Percentiles rank a stretch among this genome's conserved stretches.
phyloP scores from a whole-genome alignment of 768 basidiomycete genomes.

The Naganishia antarctica region DNA sequence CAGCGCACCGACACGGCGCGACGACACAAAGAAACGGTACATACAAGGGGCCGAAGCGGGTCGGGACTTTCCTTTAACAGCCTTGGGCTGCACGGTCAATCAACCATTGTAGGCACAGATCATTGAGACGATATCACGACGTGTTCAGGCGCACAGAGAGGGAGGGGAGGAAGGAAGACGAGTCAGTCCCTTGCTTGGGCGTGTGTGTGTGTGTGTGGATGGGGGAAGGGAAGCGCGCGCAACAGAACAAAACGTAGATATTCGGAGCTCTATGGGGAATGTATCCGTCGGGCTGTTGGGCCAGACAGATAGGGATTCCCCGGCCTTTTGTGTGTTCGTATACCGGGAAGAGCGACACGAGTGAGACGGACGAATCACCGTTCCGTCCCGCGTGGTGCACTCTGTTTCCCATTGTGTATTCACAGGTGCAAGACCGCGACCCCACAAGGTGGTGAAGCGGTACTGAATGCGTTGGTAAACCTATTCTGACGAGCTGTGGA shows the following conservation, averaged over 20 bases:
- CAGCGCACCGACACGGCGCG: background rate
- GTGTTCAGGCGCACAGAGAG: conserved; percentile 26
- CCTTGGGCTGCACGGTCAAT: conserved; percentile 44
- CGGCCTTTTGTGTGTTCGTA: conserved; percentile 14
- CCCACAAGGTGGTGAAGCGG: background rate
- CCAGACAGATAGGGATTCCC: conserved; percentile 7
- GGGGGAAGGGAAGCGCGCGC: background rate
- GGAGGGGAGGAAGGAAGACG: conserved; percentile 23
- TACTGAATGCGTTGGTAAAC: background rate
- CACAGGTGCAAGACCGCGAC: background rate
- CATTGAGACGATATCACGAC: conserved; percentile 42
- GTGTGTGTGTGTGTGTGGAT: background rate
- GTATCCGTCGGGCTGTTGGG: background rate
- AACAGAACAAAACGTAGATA: background rate
- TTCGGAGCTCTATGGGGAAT: conserved; percentile 24
- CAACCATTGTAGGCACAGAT: conserved; percentile 31
- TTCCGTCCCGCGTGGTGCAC: background rate
- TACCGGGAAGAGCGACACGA: background rate
- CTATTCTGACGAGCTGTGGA: background rate
- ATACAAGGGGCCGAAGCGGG: conserved; percentile 50
- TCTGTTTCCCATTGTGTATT: conserved; percentile 6
- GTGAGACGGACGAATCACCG: background rate
- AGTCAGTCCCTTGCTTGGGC: conserved; percentile 16
- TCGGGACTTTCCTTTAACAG: conserved; percentile 50
- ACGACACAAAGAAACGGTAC: conserved; percentile 25